These are phyloP conservation scores for Huntiella bhutanensis DNA, from an alignment of 2,329 filamentous ascomycete species.

Conservation along the genomic window DNA sequence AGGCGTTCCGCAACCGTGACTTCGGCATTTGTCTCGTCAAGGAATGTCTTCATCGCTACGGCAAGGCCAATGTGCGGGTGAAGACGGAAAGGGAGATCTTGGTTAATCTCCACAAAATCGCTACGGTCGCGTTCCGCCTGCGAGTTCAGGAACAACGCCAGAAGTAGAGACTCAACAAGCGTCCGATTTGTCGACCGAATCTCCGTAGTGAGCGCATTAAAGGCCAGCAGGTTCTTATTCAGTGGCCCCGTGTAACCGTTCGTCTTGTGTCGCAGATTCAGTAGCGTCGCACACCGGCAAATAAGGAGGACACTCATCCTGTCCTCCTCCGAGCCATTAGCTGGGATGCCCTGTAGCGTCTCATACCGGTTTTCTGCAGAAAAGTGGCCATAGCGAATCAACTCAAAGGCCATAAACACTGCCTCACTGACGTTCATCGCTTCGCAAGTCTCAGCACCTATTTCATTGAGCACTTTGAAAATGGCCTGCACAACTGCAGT, in stretches of 20 bases:
- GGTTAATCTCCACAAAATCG: conserved; percentile 49
- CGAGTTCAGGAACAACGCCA: conserved; percentile 61
- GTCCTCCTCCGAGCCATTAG: conserved; percentile 47
- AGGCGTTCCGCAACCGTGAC: conserved; percentile 31
- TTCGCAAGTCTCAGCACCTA: conserved; percentile 23
- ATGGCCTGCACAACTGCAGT: conserved; percentile 56
- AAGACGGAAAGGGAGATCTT: conserved; percentile 51
- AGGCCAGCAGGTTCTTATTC: conserved; percentile 73
- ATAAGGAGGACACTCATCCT: conserved; percentile 63
- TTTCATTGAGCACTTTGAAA: conserved; percentile 37
- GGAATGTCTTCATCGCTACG: conserved; percentile 62
- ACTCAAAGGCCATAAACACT: conserved; percentile 65
- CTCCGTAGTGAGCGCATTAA: conserved; percentile 63
- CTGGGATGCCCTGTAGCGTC: conserved; percentile 35
- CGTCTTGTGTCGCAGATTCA: conserved; percentile 61
- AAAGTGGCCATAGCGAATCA: conserved; percentile 61
- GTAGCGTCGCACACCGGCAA: conserved; percentile 67
- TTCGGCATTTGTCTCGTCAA: conserved; percentile 42
- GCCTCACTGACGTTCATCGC: conserved; percentile 49
- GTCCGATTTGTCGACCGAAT: conserved; percentile 67
- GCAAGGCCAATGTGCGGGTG: conserved; percentile 59
- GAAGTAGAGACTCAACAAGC: conserved; percentile 63
- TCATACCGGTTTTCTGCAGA: conserved; percentile 44
- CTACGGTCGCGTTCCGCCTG: conserved; percentile 54
- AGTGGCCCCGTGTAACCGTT: conserved; percentile 91